These are phyloP conservation scores for Backusella morwellensis DNA, from an alignment of 192 early-diverging fungal genomes.

Conservation along the genomic window DNA sequence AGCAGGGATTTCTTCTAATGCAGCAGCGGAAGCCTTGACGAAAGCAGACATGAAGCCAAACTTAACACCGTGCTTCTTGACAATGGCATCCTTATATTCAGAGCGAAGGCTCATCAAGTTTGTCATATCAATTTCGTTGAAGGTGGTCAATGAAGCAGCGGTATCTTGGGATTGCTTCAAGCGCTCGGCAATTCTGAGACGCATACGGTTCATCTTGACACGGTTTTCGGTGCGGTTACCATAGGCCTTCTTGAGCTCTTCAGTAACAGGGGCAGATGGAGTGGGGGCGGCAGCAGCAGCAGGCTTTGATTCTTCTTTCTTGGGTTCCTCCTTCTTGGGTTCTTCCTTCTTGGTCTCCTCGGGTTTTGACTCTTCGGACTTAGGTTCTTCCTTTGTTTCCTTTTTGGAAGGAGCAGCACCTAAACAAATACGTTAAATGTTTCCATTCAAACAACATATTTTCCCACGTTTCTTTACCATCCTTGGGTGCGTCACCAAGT, in stretches of 20 bases:
- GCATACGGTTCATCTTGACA: conserved; percentile 98
- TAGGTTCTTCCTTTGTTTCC: conserved; percentile 34
- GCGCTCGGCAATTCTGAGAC: conserved; percentile 87
- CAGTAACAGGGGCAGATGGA: neutral
- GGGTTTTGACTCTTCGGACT: conserved; percentile 32
- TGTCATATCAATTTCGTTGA: conserved; percentile 99
- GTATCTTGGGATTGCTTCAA: conserved; percentile 97
- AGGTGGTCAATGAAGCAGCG: conserved; percentile 96
- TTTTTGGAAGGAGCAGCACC: conserved; percentile 23
- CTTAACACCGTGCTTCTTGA: conserved; percentile 95
- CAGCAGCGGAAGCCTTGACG: conserved; percentile 85
- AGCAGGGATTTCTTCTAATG: conserved; percentile 86
- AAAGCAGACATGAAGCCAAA: conserved; percentile 99
- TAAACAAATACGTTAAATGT: conserved; percentile 5
- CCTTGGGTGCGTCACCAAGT: conserved; percentile 62
- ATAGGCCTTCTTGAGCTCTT: conserved; percentile 7
- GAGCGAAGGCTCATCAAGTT: conserved; percentile 89
- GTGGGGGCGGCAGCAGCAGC: conserved; percentile 37
- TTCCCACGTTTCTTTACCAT: conserved; percentile 36
- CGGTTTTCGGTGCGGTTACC: conserved; percentile 36
- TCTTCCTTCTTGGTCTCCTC: conserved; percentile 43
- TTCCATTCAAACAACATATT: neutral
- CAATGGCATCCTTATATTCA: conserved; percentile 91
- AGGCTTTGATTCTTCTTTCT: conserved; percentile 30
- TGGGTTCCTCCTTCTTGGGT: conserved; percentile 35